These are phyloP conservation scores for Halteria grandinella DNA, from an alignment of 73 alveolate genomes.

Conservation along the genomic window DNA sequence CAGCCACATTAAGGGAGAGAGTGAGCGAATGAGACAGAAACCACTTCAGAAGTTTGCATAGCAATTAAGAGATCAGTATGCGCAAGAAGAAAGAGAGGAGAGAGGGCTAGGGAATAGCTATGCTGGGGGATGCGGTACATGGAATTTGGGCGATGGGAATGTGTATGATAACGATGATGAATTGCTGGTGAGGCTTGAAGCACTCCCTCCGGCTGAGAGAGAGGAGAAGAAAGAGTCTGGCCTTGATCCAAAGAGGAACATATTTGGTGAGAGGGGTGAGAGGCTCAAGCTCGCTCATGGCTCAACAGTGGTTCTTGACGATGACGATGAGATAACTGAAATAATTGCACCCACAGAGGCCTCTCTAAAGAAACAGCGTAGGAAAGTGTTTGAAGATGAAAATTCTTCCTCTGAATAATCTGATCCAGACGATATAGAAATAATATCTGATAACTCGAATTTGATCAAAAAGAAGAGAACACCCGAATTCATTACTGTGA, in stretches of 20 bases:
- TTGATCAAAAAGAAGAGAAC: no score
- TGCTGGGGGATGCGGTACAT: not conserved
- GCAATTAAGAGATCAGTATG: constrained; percentile 11
- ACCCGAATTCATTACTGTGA: no score
- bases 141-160: not conserved
- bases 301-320: no score
- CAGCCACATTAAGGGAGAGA: not conserved
- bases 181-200: not conserved
- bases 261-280: not conserved
- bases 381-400: no score
- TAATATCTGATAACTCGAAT: no score
- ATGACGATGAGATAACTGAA: no score
- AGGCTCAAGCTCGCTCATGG: no score
- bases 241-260: constrained; percentile 7
- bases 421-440: no score
- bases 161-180: not conserved
- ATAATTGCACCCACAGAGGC: no score
- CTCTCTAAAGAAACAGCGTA: no score
- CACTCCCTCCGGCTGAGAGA: not conserved
- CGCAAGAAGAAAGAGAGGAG: constrained; percentile 23
- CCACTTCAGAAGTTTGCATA: constrained; percentile 16
- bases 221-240: not conserved
- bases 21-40: constrained; percentile 1
- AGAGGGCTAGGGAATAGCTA: not conserved
- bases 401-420: no score